Evolutionary conservation across 164 flowering plant genomes (phyloP), one percentile per base, ranked within the genome.

Genomic region (Sedum album): DNA sequence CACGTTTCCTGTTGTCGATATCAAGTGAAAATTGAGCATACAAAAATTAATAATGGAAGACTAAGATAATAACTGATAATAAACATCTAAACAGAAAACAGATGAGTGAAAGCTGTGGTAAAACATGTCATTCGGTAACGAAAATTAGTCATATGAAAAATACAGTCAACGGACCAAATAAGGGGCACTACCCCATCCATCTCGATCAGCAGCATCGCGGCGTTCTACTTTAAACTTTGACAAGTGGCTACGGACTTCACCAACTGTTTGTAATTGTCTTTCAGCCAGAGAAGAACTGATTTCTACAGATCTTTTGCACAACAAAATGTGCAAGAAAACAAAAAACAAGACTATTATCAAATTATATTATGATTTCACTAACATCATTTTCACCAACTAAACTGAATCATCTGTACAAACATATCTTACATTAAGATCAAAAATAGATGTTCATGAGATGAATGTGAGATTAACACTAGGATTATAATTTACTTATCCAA

Each of bases 271-370:
- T 57, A 83, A 60, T 73, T 95, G 99, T 73, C 79, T 88, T 74
- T 88, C 74, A 65, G 97, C 96, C 72, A 95, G 76, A 67, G 94
- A 82, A n/a, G 96, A 73, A 82, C 99, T 92, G 69, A 95, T 90
- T 79, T 95, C 99, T n/a, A 95, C 91, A 39, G 96, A 92, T 69
- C 99, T 95, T 57, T 57, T 1, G 18, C 33, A 57, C 62, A 57
- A 57, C 26, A 9, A 28, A 57, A 57, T n/a, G n/a, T n/a, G n/a
- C n/a, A n/a, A n/a, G n/a, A n/a, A n/a, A 57, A 28, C 13, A 28
- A 10, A 4, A 28, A 28, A 57, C 31, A 57, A 57, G 28, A 9
- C 31, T 31, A 55, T 55, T 1, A 25, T 4, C 8, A 55, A 23
- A 55, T 26, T 55, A 23, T 2, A 23, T 55, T 25, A n/a, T 55